Conservation (phyloP, 2,329 filamentous ascomycete genomes). For the Drechslerella coelobrocha region DNA sequence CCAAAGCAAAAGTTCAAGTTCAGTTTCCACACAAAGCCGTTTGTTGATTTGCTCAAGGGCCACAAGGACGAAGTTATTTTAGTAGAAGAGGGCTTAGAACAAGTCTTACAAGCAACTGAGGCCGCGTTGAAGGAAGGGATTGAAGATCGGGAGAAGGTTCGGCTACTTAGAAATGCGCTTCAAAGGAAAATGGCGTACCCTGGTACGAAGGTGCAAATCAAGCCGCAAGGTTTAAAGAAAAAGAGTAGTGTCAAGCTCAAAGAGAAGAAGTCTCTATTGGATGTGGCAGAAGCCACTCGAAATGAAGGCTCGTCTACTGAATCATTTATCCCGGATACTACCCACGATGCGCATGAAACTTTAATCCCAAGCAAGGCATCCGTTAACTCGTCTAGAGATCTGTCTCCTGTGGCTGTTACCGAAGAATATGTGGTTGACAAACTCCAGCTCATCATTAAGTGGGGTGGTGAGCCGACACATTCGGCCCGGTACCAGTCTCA, state of each 20-base stretch:
- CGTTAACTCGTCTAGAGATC: conserved; percentile 22
- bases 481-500: conserved; percentile 95
- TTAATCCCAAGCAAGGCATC: conserved; percentile 65
- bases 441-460: conserved; percentile 96
- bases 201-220: conserved; percentile 98
- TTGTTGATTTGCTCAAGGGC: conserved; percentile 90
- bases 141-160: conserved; percentile 88
- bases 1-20: conserved; percentile 99
- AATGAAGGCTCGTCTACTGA: conserved; percentile 19
- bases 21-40: conserved; percentile 95
- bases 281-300: conserved; percentile 55
- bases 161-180: conserved; percentile 80
- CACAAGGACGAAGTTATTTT: conserved; percentile 96
- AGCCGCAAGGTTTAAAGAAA: conserved; percentile 96
- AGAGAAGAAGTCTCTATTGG: conserved; percentile 54
- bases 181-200: conserved; percentile 92
- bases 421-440: conserved; percentile 94
- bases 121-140: conserved; percentile 76
- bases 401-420: conserved; percentile 74
- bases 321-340: conserved; percentile 43
- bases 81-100: conserved; percentile 85
- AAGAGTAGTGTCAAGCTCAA: conserved; percentile 67
- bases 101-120: conserved; percentile 87
- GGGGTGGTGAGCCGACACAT: conserved; percentile 97
- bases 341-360: conserved; percentile 54